Conservation (phyloP, 2,329 filamentous ascomycete genomes). For the Claviceps purpurea region DNA sequence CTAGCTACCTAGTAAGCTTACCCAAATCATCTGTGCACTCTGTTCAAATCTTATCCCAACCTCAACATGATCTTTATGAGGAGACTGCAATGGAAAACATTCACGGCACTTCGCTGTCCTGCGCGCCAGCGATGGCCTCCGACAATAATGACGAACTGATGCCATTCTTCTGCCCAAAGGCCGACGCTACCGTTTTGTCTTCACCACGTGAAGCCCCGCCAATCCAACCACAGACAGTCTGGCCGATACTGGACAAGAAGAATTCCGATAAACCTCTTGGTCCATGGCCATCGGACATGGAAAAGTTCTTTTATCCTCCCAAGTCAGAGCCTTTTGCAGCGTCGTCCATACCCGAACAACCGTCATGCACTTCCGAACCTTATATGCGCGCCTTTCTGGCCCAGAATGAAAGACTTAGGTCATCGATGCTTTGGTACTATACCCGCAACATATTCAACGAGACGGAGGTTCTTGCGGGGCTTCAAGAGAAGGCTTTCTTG, state of each 20-base stretch:
- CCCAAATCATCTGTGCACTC: background rate
- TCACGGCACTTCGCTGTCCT: background rate
- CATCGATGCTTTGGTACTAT: slow-evolving; percentile 30
- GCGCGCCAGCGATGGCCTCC: background rate
- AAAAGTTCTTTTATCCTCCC: slow-evolving; percentile 1
- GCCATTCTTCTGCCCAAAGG: background rate
- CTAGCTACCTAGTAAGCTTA: background rate
- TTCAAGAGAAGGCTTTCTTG: slow-evolving; percentile 29
- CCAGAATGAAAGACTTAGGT: slow-evolving; percentile 15
- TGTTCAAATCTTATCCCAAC: background rate
- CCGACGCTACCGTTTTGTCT: background rate
- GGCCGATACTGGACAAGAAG: background rate
- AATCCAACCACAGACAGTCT: background rate
- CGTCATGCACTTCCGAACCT: slow-evolving; percentile 1
- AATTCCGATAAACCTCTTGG: background rate
- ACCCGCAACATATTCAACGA: slow-evolving; percentile 25
- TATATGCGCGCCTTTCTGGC: slow-evolving; percentile 15
- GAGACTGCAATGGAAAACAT: background rate
- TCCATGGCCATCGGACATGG: background rate
- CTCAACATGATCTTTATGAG: background rate
- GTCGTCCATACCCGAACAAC: slow-evolving; percentile 6
- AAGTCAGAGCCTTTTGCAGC: slow-evolving; percentile 6
- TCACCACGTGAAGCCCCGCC: background rate
- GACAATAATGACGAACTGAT: background rate
- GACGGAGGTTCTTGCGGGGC: slow-evolving; percentile 23